Conservation (phyloP, 768 basidiomycete species). For the Pulveroboletus frians region DNA sequence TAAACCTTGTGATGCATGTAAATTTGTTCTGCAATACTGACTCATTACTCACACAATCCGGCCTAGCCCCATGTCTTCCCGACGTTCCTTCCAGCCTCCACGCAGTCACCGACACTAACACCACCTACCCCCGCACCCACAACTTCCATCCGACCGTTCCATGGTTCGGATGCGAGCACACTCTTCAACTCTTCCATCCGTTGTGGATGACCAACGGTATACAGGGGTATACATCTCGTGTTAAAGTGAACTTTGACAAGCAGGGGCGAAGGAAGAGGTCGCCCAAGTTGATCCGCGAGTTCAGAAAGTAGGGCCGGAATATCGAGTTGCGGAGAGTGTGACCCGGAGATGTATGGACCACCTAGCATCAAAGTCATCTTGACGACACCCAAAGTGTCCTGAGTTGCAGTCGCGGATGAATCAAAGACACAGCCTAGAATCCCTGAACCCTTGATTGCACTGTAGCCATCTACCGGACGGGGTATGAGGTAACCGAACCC, state of each 20-base stretch:
- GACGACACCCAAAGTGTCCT: slow-evolving; percentile 49
- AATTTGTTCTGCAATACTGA: slow-evolving; percentile 8
- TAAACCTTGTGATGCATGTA: slow-evolving; percentile 9
- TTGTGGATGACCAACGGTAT: slow-evolving; percentile 62
- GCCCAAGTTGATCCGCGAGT: slow-evolving; percentile 44
- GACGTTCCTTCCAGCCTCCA: slow-evolving; percentile 63
- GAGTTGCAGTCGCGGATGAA: slow-evolving; percentile 63
- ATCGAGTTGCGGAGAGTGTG: slow-evolving; percentile 19
- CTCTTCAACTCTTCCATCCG: slow-evolving; percentile 57
- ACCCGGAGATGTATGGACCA: slow-evolving; percentile 51
- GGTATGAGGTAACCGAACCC: slow-evolving; percentile 97
- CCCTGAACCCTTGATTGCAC: slow-evolving; percentile 34
- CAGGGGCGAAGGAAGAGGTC: slow-evolving; percentile 50
- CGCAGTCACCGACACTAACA: slow-evolving; percentile 83
- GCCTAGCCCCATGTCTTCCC: slow-evolving; percentile 38
- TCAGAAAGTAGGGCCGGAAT: slow-evolving; percentile 22
- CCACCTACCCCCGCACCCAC: slow-evolving; percentile 85
- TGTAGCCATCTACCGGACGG: slow-evolving; percentile 57
- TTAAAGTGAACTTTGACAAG: slow-evolving; percentile 52
- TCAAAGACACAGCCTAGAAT: slow-evolving; percentile 90
- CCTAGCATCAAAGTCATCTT: slow-evolving; percentile 92
- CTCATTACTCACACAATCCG: slow-evolving; percentile 12
- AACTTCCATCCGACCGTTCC: slow-evolving; percentile 52
- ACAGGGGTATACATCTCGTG: slow-evolving; percentile 72
- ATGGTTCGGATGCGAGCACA: slow-evolving; percentile 38